A percentile compares a stretch with the other conserved stretches of the same genome.
phyloP scores from a whole-genome alignment of 352 stramenopile genomes.

The Blastocystis sp. region DNA sequence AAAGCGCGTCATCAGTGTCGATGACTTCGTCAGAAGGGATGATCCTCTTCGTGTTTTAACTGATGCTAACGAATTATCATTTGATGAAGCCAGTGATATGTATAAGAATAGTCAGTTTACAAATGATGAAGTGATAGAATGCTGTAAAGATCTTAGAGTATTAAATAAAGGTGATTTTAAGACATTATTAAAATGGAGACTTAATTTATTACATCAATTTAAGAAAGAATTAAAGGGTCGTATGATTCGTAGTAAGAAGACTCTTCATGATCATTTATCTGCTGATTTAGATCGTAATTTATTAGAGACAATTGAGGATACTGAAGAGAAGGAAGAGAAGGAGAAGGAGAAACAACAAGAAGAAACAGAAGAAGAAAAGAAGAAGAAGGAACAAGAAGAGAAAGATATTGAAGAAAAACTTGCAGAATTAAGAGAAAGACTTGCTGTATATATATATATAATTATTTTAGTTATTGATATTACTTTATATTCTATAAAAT shows the following conservation, averaged over 20 bases:
- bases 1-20: conserved; percentile 58
- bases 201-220: conserved; percentile 56
- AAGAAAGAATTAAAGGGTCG: conserved; percentile 28
- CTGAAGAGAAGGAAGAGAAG: conserved; percentile 51
- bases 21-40: conserved; percentile 59
- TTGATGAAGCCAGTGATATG: conserved; percentile 48
- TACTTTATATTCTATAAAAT: conserved; percentile 11
- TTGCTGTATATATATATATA: background rate
- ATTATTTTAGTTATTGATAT: too few relatives aligned
- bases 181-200: conserved; percentile 77
- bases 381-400: conserved; percentile 36
- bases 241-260: background rate
- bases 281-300: conserved; percentile 44
- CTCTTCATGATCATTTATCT: conserved; percentile 40
- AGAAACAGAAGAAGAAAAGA: conserved; percentile 42
- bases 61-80: conserved; percentile 65
- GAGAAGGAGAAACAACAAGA: conserved; percentile 42
- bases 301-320: conserved; percentile 45
- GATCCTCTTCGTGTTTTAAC: conserved; percentile 83
- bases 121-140: conserved; percentile 55
- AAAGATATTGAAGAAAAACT: background rate
- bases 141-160: conserved; percentile 75
- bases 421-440: conserved; percentile 1
- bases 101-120: conserved; percentile 46
- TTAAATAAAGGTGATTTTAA: conserved; percentile 94